Conservation (phyloP, 2,329 filamentous ascomycete species). For the Curvularia eragrostidis region DNA sequence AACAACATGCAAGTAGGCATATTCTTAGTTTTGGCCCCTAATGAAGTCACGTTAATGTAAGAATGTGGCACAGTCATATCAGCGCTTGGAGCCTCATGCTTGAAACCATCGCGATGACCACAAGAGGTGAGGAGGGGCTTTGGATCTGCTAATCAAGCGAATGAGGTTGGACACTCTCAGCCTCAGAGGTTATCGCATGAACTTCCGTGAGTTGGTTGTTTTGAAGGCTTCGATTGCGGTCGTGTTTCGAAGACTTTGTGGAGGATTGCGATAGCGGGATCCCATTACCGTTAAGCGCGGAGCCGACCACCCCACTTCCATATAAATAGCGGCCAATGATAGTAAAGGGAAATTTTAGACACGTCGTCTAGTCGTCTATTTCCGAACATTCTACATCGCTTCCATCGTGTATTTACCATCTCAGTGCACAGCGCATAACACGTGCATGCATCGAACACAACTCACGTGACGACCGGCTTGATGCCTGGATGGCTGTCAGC, state of each 20-base stretch:
- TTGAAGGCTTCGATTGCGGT: background rate
- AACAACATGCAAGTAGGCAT: constrained; percentile 29
- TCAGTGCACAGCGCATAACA: constrained; percentile 2
- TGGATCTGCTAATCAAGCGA: constrained; percentile 19
- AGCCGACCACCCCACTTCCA: constrained; percentile 20
- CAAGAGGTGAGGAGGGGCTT: constrained; percentile 12
- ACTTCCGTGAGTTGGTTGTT: constrained; percentile 11
- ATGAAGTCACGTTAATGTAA: constrained; percentile 27
- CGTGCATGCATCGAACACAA: constrained; percentile 7
- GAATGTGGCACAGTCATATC: constrained; percentile 35
- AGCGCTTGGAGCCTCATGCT: constrained; percentile 32
- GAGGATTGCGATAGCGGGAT: constrained; percentile 18
- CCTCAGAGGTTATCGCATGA: constrained; percentile 15
- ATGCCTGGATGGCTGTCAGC: background rate
- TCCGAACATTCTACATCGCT: constrained; percentile 8
- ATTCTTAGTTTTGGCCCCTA: constrained; percentile 40
- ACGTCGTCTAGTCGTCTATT: constrained; percentile 18
- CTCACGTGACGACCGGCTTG: constrained; percentile 5
- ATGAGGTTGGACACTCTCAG: constrained; percentile 5
- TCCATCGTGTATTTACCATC: constrained; percentile 15
- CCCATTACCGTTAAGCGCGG: constrained; percentile 28
- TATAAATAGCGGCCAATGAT: constrained; percentile 25
- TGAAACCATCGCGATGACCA: constrained; percentile 19
- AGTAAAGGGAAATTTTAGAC: constrained; percentile 10
- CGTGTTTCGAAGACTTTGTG: constrained; percentile 10